These are phyloP conservation scores for Russula abietina DNA, from an alignment of 768 basidiomycete species.

Conservation along the genomic window DNA sequence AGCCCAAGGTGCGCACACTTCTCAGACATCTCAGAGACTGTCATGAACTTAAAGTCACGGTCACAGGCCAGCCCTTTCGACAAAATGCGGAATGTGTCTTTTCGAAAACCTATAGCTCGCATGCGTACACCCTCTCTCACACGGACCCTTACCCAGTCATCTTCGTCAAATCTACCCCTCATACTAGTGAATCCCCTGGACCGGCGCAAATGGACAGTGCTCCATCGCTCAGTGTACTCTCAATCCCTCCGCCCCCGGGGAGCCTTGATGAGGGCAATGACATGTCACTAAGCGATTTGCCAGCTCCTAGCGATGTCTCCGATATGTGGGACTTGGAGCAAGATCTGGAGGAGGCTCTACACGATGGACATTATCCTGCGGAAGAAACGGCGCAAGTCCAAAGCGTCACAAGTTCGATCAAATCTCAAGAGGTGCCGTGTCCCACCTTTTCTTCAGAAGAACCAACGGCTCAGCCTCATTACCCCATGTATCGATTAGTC, in stretches of 20 bases:
- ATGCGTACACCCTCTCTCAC: slow-evolving; percentile 64
- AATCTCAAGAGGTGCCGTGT: slow-evolving; percentile 32
- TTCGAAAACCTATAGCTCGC: slow-evolving; percentile 47
- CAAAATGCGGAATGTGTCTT: slow-evolving; percentile 56
- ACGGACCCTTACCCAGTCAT: slow-evolving; percentile 50
- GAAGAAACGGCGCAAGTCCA: neutral
- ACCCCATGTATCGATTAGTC: neutral
- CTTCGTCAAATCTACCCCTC: slow-evolving; percentile 64
- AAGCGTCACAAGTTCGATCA: neutral
- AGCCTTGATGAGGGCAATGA: slow-evolving; percentile 13
- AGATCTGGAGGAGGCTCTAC: slow-evolving; percentile 11
- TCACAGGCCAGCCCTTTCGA: slow-evolving; percentile 57
- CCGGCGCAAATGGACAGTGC: neutral
- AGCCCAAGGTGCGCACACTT: slow-evolving; percentile 43
- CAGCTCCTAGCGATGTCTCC: slow-evolving; percentile 14
- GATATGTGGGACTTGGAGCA: slow-evolving; percentile 12
- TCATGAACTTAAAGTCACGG: neutral
- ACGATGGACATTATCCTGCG: neutral
- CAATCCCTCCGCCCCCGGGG: slow-evolving; percentile 22
- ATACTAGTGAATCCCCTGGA: slow-evolving; percentile 18
- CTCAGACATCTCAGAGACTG: neutral
- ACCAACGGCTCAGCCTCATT: slow-evolving; percentile 18
- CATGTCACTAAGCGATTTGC: slow-evolving; percentile 10
- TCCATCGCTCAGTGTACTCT: slow-evolving; percentile 16
- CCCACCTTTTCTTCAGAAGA: slow-evolving; percentile 73